Conservation (phyloP, 345 rosid species). For the Gynandropsis gynandra region DNA sequence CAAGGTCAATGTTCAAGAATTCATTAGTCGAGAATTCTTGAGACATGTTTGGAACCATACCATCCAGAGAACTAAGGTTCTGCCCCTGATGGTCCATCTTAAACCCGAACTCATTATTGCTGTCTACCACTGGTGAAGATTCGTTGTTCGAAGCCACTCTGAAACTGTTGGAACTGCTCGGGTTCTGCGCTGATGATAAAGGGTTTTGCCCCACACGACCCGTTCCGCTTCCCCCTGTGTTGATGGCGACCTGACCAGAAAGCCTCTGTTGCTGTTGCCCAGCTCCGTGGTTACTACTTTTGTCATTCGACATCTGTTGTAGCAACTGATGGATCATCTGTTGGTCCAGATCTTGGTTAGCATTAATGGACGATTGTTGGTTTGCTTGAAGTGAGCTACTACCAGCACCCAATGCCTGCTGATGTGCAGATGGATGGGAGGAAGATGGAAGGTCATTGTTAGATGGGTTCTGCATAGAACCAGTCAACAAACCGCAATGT, state of each 20-base stretch:
- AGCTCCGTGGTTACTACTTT: conserved; percentile 25
- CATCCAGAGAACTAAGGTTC: conserved; percentile 48
- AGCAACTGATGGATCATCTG: conserved; percentile 77
- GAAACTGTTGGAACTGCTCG: conserved; percentile 57
- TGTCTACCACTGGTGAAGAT: conserved; percentile 31
- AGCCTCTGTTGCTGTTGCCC: conserved; percentile 27
- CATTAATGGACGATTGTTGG: conserved; percentile 38
- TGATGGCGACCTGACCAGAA: conserved; percentile 32
- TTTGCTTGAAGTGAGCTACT: conserved; percentile 47
- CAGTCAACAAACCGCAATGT: conserved; percentile 35
- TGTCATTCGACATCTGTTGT: conserved; percentile 60
- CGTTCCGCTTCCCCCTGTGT: conserved; percentile 31
- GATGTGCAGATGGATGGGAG: conserved; percentile 44
- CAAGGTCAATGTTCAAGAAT: conserved; percentile 63
- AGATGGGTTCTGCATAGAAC: conserved; percentile 52
- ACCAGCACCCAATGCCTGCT: conserved; percentile 38
- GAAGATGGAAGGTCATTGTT: conserved; percentile 16
- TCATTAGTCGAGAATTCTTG: conserved; percentile 52
- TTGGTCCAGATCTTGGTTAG: conserved; percentile 62
- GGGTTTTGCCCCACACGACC: conserved; percentile 16
- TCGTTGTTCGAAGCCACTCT: conserved; percentile 54
- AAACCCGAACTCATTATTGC: conserved; percentile 25
- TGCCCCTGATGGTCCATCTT: conserved; percentile 32
- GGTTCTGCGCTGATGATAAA: conserved; percentile 11
- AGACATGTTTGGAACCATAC: conserved; percentile 50